Evolutionary conservation across 805 yeast species (phyloP), one percentile per base, ranked within the genome.

Genomic region (Blastobotrys americana): DNA sequence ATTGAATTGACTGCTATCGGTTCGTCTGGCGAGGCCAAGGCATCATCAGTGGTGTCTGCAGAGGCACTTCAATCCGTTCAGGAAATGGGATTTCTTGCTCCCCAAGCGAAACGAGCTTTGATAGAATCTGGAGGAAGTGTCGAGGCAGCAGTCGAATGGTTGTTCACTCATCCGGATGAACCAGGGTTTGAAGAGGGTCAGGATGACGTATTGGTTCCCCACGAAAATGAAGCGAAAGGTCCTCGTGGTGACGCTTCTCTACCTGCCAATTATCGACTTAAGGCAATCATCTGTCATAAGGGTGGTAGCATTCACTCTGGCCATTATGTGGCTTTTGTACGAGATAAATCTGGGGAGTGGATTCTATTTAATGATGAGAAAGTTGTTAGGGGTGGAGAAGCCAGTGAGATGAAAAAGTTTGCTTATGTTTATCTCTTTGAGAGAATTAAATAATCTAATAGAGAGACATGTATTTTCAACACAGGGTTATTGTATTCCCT

Each of bases 291-390:
- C 13, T 87, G 96, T 59, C 97, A 88, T 62, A 89, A 88, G 61
- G 97, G 97, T 5, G 71, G 78, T 2, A 82, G 95, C 9, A 82
- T 86, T 1, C 96, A 89, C 53, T 84, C 95, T 0, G 96, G 96
- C 0, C 97, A 88, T 61, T 88, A 88, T 61, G 96, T 89, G 34
- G 84, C 81, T 1, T 88, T 83, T 55, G 68, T 84, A 25, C 73
- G 70, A 45, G 74, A 76, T 47, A 43, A 41, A 1, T 60, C 55
- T 42, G 58, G 50, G 9, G 66, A 69, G 43, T 87, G 95, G 95
- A 81, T 82, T 2, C 67, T 88, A 36, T 89, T 78, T 66, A 88
- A 88, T 58, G 97, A 88, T 59, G 97, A 88, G 55, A 87, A 86
- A 62, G 94, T 88, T 2, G 90, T 83, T 4, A 43, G 50, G 21